phyloP scores from a whole-genome alignment of 805 yeast genomes.

The Hanseniaspora lindneri region DNA sequence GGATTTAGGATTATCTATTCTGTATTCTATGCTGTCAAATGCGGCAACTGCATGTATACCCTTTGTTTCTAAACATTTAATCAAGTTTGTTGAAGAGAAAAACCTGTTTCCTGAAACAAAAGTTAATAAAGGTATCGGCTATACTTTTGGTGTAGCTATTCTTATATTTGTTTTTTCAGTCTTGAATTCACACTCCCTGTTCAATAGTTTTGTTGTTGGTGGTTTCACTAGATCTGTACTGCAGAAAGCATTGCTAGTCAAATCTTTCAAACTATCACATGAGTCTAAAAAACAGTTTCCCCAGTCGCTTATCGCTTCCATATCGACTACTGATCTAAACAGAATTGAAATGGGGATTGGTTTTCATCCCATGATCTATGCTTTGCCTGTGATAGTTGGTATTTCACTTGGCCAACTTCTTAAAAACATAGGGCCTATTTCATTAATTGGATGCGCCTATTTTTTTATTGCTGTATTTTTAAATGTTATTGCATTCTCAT shows the following conservation, averaged over 20 bases:
- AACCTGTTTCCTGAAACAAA: conserved; percentile 26
- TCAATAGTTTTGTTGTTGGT: conserved; percentile 46
- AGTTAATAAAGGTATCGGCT: conserved; percentile 49
- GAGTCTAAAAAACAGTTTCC: conserved; percentile 44
- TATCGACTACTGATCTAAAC: conserved; percentile 66
- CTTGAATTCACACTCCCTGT: conserved; percentile 40
- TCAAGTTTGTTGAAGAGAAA: conserved; percentile 40
- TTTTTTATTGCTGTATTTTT: conserved; percentile 33
- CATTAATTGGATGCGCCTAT: conserved; percentile 51
- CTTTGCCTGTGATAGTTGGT: conserved; percentile 42
- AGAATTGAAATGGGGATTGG: conserved; percentile 59
- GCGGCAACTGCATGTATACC: conserved; percentile 42
- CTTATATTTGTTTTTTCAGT: conserved; percentile 34
- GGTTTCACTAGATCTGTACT: conserved; percentile 56
- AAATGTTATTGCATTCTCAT: conserved; percentile 35
- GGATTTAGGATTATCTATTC: conserved; percentile 33
- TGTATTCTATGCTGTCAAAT: conserved; percentile 38
- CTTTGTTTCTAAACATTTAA: conserved; percentile 41
- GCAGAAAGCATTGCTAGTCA: conserved; percentile 53
- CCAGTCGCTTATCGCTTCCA: conserved; percentile 52
- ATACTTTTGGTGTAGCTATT: conserved; percentile 43
- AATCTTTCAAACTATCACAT: conserved; percentile 47
- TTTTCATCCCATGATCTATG: conserved; percentile 44
- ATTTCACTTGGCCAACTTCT: conserved; percentile 48
- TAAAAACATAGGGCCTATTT: conserved; percentile 53